Evolutionary conservation across 2,329 filamentous ascomycete genomes (phyloP), one percentile per base, ranked within the genome.

Genomic region (Exophiala calicioides): DNA sequence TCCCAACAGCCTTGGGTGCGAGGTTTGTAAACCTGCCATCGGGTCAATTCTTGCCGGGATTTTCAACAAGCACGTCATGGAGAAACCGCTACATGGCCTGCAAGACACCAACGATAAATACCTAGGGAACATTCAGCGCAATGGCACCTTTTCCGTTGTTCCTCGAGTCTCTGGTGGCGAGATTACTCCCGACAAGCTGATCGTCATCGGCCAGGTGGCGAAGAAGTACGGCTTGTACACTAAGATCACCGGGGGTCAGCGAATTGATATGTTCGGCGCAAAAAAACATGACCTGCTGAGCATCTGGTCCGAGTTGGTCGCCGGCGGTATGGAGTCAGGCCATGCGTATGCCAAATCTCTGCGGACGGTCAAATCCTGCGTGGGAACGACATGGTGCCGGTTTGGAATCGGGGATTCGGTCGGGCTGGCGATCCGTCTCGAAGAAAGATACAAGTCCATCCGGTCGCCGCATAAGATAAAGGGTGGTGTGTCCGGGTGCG

Each of bases 71-170:
- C 88, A 93, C 62, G 76, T 95, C 53, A 83, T 95, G 74, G 81
- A 87, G 56, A 75, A 78, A 48, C 74, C 81, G 0, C 72, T 79
- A 3, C 80, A 88, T 62, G 87, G 87, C 16, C 76, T 95, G 0
- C 90, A 95, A 66, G 90, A 95, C 50, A 95, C 90, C 4, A 95
- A 95, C 64, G 90, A 95, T 66, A 78, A 84, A 33, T 95, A 87
- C 66, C 71, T 95, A 38, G 90, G 82, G 40, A 95, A 95, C 64
- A 93, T 95, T 44, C 90, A 95, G 66, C 80, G 90, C 27, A 90
- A 95, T 66, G 90, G 90, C 30, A 95, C 89, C 0, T 95, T 90
- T 68, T 91, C 86, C 1, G 89, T 95, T 8, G 79, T 95, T 0
- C 90, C 90, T 2, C 82, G 90, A 33, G 82, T 95, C 1, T 78